Percentiles rank a stretch among this genome's conserved stretches.
Evolutionary conservation across 2,329 filamentous ascomycete genomes (phyloP).

Genomic region (Triangularia verruculosa): DNA sequence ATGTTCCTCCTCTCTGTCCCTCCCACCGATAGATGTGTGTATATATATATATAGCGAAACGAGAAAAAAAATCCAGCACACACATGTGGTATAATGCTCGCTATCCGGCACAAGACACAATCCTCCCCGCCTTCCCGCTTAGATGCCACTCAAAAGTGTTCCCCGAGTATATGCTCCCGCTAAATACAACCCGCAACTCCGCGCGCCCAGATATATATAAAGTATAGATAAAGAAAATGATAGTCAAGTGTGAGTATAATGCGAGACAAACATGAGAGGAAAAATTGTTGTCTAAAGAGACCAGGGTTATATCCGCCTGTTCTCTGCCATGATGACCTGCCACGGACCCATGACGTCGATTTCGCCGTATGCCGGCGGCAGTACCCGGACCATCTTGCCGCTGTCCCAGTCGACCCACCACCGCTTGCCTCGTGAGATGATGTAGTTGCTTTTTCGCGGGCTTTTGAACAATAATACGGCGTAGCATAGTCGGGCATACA

Average conservation of each 20-base stretch:
- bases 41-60: too few species aligned
- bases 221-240: neutral
- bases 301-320: slow-evolving; percentile 40
- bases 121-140: neutral
- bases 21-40: neutral
- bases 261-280: neutral
- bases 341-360: slow-evolving; percentile 48
- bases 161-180: neutral
- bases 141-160: neutral
- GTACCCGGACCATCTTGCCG: slow-evolving; percentile 51
- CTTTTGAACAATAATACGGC: slow-evolving; percentile 55
- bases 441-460: slow-evolving; percentile 56
- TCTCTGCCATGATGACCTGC: slow-evolving; percentile 50
- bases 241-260: neutral
- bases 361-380: slow-evolving; percentile 54
- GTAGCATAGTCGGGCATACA: slow-evolving; percentile 60
- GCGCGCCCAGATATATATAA: neutral
- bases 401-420: slow-evolving; percentile 60
- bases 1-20: neutral
- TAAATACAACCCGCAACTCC: neutral
- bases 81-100: slow-evolving; percentile 5
- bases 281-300: neutral
- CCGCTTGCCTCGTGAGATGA: slow-evolving; percentile 55
- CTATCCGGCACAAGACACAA: neutral
- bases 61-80: neutral